Evolutionary conservation across 2,329 filamentous ascomycete genomes (phyloP).

Genomic region (Colletotrichum ledebouriae): DNA sequence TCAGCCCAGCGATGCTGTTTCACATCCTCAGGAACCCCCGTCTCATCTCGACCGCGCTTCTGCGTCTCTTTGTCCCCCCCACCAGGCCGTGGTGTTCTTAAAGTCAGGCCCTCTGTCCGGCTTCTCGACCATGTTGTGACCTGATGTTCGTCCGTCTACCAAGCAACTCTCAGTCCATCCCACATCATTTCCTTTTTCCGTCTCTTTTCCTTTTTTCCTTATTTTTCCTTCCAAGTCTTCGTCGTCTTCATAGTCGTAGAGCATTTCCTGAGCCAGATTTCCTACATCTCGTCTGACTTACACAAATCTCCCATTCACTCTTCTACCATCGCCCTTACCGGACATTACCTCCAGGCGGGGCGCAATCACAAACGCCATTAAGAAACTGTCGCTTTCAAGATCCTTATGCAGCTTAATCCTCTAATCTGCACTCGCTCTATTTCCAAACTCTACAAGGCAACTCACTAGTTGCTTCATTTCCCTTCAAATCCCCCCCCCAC

Average conservation of each 20-base stretch:
- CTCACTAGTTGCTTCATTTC: slow-evolving; percentile 40
- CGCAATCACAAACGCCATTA: slow-evolving; percentile 2
- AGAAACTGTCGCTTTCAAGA: slow-evolving; percentile 31
- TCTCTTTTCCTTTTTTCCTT: slow-evolving; percentile 44
- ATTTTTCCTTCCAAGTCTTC: slow-evolving; percentile 33
- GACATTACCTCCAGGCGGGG: slow-evolving; percentile 43
- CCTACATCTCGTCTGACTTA: slow-evolving; percentile 29
- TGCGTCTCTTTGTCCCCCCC: slow-evolving; percentile 41
- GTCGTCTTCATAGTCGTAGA: slow-evolving; percentile 33
- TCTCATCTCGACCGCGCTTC: slow-evolving; percentile 46
- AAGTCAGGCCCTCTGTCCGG: slow-evolving; percentile 43
- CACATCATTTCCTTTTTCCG: slow-evolving; percentile 45
- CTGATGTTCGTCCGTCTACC: slow-evolving; percentile 41
- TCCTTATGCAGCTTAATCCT: slow-evolving; percentile 35
- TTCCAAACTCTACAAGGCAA: slow-evolving; percentile 41
- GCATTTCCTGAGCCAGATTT: slow-evolving; percentile 40
- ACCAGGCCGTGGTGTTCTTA: slow-evolving; percentile 38
- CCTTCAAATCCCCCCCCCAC: slow-evolving; percentile 43
- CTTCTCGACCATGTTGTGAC: slow-evolving; percentile 37
- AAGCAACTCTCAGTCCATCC: slow-evolving; percentile 43
- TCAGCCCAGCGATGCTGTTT: slow-evolving; percentile 46
- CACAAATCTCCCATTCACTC: slow-evolving; percentile 32
- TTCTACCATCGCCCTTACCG: slow-evolving; percentile 15
- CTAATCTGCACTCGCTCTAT: slow-evolving; percentile 38
- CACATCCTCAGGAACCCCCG: slow-evolving; percentile 44